Conservation (phyloP, 768 basidiomycete genomes). For the Xerocomellus chrysenteron region DNA sequence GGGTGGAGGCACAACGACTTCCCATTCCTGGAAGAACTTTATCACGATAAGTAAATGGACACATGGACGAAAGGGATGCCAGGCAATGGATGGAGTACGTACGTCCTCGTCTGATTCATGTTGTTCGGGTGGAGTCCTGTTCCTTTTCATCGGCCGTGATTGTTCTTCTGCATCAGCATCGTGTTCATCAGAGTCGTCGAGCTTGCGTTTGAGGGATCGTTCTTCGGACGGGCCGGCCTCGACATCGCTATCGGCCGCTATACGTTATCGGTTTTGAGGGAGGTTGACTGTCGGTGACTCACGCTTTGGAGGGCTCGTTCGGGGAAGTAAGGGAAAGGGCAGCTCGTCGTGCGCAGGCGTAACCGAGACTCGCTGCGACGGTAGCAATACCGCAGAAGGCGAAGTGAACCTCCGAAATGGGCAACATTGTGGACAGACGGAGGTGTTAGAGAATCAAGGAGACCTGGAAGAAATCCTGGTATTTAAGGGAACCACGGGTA, state of each 20-base stretch:
- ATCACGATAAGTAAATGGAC: conserved; percentile 23
- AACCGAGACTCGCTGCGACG: conserved; percentile 59
- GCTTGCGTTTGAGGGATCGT: conserved; percentile 34
- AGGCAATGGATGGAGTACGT: conserved; percentile 9
- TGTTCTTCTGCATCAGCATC: conserved; percentile 32
- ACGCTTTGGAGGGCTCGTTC: conserved; percentile 26
- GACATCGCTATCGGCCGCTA: conserved; percentile 33
- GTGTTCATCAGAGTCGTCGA: conserved; percentile 25
- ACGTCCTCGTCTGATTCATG: conserved; percentile 29
- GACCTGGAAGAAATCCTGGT: conserved; percentile 5
- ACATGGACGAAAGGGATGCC: background rate
- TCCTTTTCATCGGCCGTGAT: conserved; percentile 34
- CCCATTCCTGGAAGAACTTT: conserved; percentile 30
- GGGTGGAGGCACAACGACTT: conserved; percentile 33
- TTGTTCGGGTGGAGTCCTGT: conserved; percentile 43
- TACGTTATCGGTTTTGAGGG: conserved; percentile 28
- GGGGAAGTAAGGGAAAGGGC: conserved; percentile 16
- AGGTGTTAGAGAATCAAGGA: conserved; percentile 1
- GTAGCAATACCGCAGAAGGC: conserved; percentile 58
- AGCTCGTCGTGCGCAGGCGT: conserved; percentile 50
- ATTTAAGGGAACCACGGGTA: conserved; percentile 21
- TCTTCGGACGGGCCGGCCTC: conserved; percentile 27
- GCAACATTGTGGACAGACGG: conserved; percentile 39
- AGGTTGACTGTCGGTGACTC: conserved; percentile 31
- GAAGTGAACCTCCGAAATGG: conserved; percentile 52